Base-by-base conservation (phyloP, 2,329 filamentous ascomycete genomes). In the Boeremia exigua region DNA sequence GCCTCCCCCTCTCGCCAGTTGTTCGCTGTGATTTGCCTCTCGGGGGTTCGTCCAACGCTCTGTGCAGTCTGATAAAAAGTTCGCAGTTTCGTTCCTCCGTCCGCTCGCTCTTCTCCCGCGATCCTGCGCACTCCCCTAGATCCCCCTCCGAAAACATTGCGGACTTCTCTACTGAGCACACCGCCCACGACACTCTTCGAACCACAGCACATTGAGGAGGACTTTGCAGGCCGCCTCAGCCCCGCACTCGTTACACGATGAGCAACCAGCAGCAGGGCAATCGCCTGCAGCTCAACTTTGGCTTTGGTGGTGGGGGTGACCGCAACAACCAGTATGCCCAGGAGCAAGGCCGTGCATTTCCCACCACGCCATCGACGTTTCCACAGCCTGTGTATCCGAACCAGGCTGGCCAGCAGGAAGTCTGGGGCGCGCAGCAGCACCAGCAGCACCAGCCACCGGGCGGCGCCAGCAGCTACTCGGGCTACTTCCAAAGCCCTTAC, bases 281-380 rank as follows among this genome's bases (percentile, higher is more conserved):
- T 62, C 79, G 80, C 56, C 77, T 82, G 59, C 80, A 82, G 61
- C 78, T 82, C 61, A 81, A 81, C 75, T 82, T 82, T 71, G 79
- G 78, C 74, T 80, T 80, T 69, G 67, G 70, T 46, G 66, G 64
- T 50, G 59, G 61, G 50, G 66, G 60, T 54, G 71, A 71, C 44
- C 71, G 75, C 61, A 74, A 72, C 53, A 71, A 76, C 63, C 73
- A 78, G 58, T 69, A 71, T 60, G 68, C 69, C 57, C 78, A 79
- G 63, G 77, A 78, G 67, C 73, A 72, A 55, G 79, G 79, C 52
- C 78, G 80, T 59, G 77, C 78, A 54, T 82, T 79, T 69, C 80
- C 80, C 48, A 82, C 94, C 48, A 97, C 94, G 9, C 94, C 94
- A 48, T 97, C 94, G 63, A 96, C 93, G 56, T 98, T 98, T 73